phyloP scores from a whole-genome alignment of 805 yeast genomes.

The Starmerella lactis-condensi region DNA sequence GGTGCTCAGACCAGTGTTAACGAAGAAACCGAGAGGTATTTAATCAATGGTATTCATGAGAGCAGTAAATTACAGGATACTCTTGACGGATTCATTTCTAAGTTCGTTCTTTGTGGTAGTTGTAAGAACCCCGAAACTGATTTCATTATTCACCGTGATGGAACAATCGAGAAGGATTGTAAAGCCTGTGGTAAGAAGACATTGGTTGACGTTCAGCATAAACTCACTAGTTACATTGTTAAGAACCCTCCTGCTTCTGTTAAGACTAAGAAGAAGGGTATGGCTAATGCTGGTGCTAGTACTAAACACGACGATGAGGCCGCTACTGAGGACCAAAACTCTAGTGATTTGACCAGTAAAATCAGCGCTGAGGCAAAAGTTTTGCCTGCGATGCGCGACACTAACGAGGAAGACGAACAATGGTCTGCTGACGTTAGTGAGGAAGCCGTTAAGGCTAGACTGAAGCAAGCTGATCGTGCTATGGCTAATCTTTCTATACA shows the following conservation, averaged over 20 bases:
- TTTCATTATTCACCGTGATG: constrained; percentile 58
- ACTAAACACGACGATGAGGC: constrained; percentile 16
- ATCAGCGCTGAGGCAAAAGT: constrained; percentile 71
- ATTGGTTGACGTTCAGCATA: constrained; percentile 66
- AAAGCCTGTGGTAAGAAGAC: constrained; percentile 94
- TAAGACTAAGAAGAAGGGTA: constrained; percentile 44
- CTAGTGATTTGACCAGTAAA: constrained; percentile 57
- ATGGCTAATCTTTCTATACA: constrained; percentile 22
- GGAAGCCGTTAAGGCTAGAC: constrained; percentile 88
- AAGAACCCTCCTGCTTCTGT: constrained; percentile 57
- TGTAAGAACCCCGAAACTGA: constrained; percentile 98
- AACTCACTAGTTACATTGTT: constrained; percentile 65
- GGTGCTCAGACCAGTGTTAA: constrained; percentile 87
- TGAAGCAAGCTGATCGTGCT: constrained; percentile 54
- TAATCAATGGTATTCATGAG: constrained; percentile 91
- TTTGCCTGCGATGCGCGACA: constrained; percentile 33
- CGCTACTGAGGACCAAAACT: constrained; percentile 28
- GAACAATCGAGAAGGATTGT: constrained; percentile 71
- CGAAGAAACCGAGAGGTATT: constrained; percentile 65
- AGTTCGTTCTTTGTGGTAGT: constrained; percentile 79
- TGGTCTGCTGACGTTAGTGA: constrained; percentile 97
- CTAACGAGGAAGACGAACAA: constrained; percentile 59
- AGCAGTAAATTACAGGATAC: constrained; percentile 78
- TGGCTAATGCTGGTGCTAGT: constrained; percentile 50
- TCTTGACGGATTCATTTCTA: constrained; percentile 81